Evolutionary conservation across 73 alveolate genomes (phyloP).

Genomic region (Paramecium tetraurelia): DNA sequence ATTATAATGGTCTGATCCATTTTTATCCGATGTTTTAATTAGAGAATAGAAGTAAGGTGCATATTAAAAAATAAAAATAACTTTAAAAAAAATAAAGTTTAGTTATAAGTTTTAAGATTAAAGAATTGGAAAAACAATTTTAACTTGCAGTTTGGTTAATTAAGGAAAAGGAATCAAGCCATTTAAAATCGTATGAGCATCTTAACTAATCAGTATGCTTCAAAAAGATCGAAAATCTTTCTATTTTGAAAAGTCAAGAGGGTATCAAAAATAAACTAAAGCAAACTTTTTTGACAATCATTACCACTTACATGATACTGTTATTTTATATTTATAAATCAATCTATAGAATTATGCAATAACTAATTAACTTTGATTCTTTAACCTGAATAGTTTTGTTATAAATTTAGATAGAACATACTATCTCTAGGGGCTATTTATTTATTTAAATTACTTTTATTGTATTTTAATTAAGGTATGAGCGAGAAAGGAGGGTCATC

Average conservation of each 20-base stretch:
- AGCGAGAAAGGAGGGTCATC: neutral
- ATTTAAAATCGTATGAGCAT: too few species aligned
- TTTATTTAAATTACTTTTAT: neutral
- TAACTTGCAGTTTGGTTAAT: too few species aligned
- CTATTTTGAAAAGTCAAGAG: conserved; percentile 63
- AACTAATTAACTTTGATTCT: neutral
- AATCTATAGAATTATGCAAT: neutral
- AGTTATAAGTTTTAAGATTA: too few species aligned
- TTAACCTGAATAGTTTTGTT: neutral
- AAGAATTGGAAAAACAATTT: too few species aligned
- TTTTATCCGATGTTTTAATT: too few species aligned
- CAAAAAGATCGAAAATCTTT: too few species aligned
- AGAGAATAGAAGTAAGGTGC: too few species aligned
- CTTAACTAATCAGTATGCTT: conserved; percentile 64
- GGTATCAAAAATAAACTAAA: conserved; percentile 55
- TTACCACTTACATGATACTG: neutral
- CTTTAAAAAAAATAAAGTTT: too few species aligned
- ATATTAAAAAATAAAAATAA: too few species aligned
- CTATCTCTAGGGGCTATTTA: conserved; percentile 38
- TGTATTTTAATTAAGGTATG: neutral
- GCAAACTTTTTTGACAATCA: conserved; percentile 45
- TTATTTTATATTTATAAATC: neutral
- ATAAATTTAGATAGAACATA: conserved; percentile 33
- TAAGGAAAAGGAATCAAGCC: too few species aligned
- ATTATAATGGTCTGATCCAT: too few species aligned